Evolutionary conservation across 2,329 filamentous ascomycete species (phyloP).

Genomic region (Paraconiothyrium brasiliense): DNA sequence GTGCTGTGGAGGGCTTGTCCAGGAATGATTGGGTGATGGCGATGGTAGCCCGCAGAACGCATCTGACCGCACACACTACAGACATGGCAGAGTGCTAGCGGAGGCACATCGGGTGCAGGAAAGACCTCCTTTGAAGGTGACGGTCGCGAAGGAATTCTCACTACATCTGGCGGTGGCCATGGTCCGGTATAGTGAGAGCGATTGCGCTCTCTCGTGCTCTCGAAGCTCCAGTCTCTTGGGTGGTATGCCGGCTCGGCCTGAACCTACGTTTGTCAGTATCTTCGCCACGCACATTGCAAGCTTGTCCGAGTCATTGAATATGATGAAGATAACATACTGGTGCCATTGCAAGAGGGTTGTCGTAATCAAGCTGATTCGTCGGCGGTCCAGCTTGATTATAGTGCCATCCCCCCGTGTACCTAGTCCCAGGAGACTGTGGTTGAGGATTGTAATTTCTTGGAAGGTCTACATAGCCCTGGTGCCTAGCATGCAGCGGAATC

Average conservation of each 20-base stretch:
- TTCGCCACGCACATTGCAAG: background rate
- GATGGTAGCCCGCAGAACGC: conserved; percentile 47
- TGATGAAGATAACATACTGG: conserved; percentile 13
- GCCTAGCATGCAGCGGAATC: conserved; percentile 16
- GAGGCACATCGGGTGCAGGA: conserved; percentile 32
- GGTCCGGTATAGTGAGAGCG: conserved; percentile 26
- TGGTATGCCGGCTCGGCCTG: conserved; percentile 18
- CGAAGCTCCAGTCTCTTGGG: conserved; percentile 19
- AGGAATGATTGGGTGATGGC: conserved; percentile 46
- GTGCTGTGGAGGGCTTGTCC: conserved; percentile 35
- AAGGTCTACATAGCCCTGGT: conserved; percentile 24
- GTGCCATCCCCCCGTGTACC: conserved; percentile 24
- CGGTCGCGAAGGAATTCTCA: conserved; percentile 19
- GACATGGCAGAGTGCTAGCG: conserved; percentile 40
- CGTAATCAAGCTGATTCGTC: conserved; percentile 12
- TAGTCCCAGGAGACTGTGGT: conserved; percentile 18
- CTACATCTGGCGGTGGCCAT: conserved; percentile 18
- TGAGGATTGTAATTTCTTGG: conserved; percentile 21
- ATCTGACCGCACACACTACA: conserved; percentile 46
- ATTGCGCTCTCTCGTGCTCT: conserved; percentile 27
- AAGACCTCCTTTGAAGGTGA: conserved; percentile 21
- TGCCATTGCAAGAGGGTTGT: conserved; percentile 23
- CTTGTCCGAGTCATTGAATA: background rate
- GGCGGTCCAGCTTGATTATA: conserved; percentile 25
- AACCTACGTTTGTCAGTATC: conserved; percentile 7